These are phyloP conservation scores for Viola pubescens DNA, from an alignment of 441 rosid species.

Conservation along the genomic window DNA sequence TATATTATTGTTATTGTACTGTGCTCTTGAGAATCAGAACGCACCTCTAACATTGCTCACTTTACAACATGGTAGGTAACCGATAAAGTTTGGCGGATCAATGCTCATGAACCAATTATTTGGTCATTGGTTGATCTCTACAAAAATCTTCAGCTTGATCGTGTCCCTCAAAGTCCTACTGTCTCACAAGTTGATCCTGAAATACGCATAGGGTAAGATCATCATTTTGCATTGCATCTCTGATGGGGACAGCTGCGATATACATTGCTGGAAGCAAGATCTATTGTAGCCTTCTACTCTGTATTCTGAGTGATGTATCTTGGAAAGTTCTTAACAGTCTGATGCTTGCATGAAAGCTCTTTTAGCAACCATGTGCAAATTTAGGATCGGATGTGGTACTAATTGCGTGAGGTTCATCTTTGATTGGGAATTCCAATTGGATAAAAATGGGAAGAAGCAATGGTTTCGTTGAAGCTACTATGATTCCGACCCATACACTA, in stretches of 20 bases:
- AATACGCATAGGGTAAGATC: conserved; percentile 77
- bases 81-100: conserved; percentile 81
- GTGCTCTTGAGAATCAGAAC: conserved; percentile 14
- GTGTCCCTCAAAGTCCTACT: conserved; percentile 64
- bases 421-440: neutral
- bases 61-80: conserved; percentile 51
- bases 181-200: conserved; percentile 95
- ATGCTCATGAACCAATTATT: conserved; percentile 97
- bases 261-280: neutral
- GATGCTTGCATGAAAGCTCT: too few species aligned
- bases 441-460: neutral
- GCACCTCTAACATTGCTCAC: conserved; percentile 10
- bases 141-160: conserved; percentile 77
- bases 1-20: conserved; percentile 1
- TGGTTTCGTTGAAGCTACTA: neutral
- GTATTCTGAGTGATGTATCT: neutral
- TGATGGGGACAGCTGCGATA: neutral
- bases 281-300: neutral
- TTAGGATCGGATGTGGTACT: neutral
- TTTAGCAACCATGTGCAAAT: neutral
- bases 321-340: too few species aligned
- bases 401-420: neutral
- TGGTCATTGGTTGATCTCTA: conserved; percentile 85
- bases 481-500: neutral
- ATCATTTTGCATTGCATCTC: conserved; percentile 14